These are phyloP conservation scores for Salix purpurea DNA, from an alignment of 345 rosid species.

Conservation along the genomic window DNA sequence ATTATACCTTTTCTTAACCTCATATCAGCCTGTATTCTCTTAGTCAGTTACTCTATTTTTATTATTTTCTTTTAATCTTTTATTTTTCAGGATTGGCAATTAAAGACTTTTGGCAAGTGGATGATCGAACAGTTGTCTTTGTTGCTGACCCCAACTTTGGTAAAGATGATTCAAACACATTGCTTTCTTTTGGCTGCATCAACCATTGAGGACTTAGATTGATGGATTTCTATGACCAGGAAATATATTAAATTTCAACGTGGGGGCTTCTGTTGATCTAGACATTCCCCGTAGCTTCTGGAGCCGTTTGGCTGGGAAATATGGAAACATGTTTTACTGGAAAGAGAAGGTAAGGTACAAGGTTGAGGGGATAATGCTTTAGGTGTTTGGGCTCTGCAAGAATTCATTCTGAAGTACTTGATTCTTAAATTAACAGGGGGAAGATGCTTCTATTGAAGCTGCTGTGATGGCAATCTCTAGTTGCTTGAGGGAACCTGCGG, in stretches of 20 bases:
- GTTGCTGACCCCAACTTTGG: slow-evolving; percentile 92
- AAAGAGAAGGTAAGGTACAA: slow-evolving; percentile 58
- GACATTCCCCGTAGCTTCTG: slow-evolving; percentile 86
- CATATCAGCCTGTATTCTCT: background rate
- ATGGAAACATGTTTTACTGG: slow-evolving; percentile 74
- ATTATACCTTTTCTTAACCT: background rate
- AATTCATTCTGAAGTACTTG: slow-evolving; percentile 2
- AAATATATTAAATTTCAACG: slow-evolving; percentile 76
- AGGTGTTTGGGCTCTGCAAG: background rate
- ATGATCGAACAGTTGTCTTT: slow-evolving; percentile 79
- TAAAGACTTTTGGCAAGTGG: slow-evolving; percentile 83
- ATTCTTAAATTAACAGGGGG: slow-evolving; percentile 52
- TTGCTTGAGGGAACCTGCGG: slow-evolving; percentile 78
- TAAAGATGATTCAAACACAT: slow-evolving; percentile 22
- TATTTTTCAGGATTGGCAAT: slow-evolving; percentile 63
- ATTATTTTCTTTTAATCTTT: background rate
- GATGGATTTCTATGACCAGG: slow-evolving; percentile 38
- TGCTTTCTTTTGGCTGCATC: background rate
- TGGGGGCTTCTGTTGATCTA: slow-evolving; percentile 72
- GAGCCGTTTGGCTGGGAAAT: slow-evolving; percentile 68
- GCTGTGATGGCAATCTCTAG: slow-evolving; percentile 83
- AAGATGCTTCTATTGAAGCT: slow-evolving; percentile 86
- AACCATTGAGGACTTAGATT: slow-evolving; percentile 5
- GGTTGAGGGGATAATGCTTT: background rate
- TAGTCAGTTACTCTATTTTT: background rate